A percentile compares a stretch with the other conserved stretches of the same genome.
Evolutionary conservation across 2,329 filamentous ascomycete genomes (phyloP).

Genomic region (Tolypocladium tundrense): DNA sequence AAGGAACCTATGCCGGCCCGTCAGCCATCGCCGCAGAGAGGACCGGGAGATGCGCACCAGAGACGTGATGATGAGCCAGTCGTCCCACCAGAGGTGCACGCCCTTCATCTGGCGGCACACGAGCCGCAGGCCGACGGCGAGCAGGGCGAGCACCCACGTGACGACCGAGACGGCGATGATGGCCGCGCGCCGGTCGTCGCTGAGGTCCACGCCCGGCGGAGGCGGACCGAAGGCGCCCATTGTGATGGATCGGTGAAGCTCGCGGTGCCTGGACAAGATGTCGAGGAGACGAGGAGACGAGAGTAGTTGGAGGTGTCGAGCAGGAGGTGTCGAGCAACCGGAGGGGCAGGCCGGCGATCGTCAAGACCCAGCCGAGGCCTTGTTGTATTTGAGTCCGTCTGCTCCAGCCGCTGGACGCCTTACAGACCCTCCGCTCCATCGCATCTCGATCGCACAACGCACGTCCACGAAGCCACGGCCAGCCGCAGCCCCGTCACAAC

Average conservation of each 20-base stretch:
- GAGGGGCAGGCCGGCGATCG: background rate
- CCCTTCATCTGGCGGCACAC: conserved; percentile 9
- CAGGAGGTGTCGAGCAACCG: background rate
- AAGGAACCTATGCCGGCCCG: conserved; percentile 1
- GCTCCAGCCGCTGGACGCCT: background rate
- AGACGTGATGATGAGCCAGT: conserved; percentile 12
- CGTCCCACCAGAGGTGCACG: conserved; percentile 12
- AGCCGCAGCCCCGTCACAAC: background rate
- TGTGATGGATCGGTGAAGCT: background rate
- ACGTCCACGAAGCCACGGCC: background rate
- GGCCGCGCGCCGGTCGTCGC: conserved; percentile 7
- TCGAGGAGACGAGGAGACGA: background rate
- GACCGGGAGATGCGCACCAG: conserved; percentile 7
- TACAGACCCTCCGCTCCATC: background rate
- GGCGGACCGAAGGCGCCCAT: background rate
- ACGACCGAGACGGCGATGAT: conserved; percentile 8
- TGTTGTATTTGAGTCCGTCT: background rate
- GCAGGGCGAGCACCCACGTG: conserved; percentile 8
- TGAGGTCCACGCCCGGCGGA: conserved; percentile 11
- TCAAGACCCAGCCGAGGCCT: background rate
- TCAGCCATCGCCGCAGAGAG: background rate
- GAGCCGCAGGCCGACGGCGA: conserved; percentile 9
- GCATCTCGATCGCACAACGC: background rate
- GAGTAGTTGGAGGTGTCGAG: background rate
- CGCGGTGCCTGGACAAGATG: background rate